Conservation (phyloP, 768 basidiomycete genomes). For the Podaxis carcinomalis region DNA sequence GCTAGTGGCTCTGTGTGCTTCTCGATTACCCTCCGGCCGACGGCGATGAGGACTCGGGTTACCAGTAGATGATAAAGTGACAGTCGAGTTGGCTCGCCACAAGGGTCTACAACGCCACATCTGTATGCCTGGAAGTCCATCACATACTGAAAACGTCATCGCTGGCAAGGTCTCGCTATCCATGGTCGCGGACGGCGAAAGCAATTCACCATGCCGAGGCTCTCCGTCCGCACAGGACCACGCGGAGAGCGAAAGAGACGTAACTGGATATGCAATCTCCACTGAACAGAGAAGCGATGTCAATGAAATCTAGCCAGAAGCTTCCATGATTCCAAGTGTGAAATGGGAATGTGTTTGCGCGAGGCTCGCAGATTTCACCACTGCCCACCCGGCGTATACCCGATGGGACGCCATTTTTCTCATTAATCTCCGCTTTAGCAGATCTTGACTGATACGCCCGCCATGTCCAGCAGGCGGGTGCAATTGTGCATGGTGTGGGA, state of each 20-base stretch:
- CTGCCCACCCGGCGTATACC: background rate
- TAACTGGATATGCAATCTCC: conserved; percentile 61
- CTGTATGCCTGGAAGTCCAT: conserved; percentile 45
- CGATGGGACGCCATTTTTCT: background rate
- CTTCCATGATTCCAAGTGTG: conserved; percentile 69
- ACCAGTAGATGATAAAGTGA: conserved; percentile 50
- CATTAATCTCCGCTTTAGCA: conserved; percentile 12
- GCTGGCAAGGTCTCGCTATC: background rate
- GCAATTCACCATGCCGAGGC: conserved; percentile 48
- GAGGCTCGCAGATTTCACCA: conserved; percentile 60
- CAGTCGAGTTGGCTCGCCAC: conserved; percentile 51
- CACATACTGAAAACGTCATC: background rate
- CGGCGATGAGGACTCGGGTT: conserved; percentile 50
- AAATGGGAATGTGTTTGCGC: conserved; percentile 74
- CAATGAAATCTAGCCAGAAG: conserved; percentile 50
- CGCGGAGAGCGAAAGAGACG: conserved; percentile 46
- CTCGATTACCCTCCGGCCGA: conserved; percentile 52
- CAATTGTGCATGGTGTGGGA: conserved; percentile 71
- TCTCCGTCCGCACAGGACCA: conserved; percentile 44
- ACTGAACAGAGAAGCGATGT: conserved; percentile 73
- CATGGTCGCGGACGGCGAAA: conserved; percentile 36
- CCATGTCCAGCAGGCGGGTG: conserved; percentile 61
- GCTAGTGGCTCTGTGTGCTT: conserved; percentile 63
- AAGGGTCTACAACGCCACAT: conserved; percentile 48
- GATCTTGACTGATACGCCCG: conserved; percentile 63